phyloP scores from a whole-genome alignment of 148 eudicot genomes.

The Rheum nobile region DNA sequence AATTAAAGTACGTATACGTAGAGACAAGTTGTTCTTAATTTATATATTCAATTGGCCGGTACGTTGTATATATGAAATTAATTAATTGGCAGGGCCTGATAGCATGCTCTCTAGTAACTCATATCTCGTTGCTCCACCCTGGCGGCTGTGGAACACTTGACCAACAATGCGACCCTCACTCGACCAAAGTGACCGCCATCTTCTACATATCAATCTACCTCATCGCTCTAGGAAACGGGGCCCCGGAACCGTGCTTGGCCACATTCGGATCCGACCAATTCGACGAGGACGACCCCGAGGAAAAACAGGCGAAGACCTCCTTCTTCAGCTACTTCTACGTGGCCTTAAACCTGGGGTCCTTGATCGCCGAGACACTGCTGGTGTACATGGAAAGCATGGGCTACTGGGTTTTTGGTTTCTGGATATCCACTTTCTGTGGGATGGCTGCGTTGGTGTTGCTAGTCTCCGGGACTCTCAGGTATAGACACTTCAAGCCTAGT shows the following conservation, averaged over 20 bases:
- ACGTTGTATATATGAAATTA: too few species aligned
- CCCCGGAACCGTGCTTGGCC: conserved; percentile 35
- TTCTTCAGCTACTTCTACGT: conserved; percentile 49
- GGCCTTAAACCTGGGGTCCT: conserved; percentile 40
- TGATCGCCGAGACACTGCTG: conserved; percentile 41
- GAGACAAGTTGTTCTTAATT: too few species aligned
- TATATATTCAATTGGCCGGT: too few species aligned
- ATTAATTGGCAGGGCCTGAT: conserved; percentile 42
- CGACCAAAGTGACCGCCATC: conserved; percentile 20
- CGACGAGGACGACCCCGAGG: conserved; percentile 33
- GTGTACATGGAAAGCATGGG: conserved; percentile 42
- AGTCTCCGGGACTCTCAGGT: conserved; percentile 32
- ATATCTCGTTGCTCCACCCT: conserved; percentile 27
- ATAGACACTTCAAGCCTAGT: conserved; percentile 40
- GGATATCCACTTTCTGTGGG: conserved; percentile 36
- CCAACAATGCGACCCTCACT: conserved; percentile 35
- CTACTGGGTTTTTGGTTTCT: conserved; percentile 39
- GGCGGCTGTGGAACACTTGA: conserved; percentile 43
- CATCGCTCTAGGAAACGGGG: conserved; percentile 46
- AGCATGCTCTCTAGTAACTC: conserved; percentile 33
- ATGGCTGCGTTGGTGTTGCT: conserved; percentile 34
- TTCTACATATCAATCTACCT: conserved; percentile 43
- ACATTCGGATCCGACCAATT: conserved; percentile 53
- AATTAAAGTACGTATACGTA: too few species aligned
- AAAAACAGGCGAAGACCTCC: conserved; percentile 27